Conservation (phyloP, 495 filamentous ascomycete genomes). For the Annulohypoxylon stygium region DNA sequence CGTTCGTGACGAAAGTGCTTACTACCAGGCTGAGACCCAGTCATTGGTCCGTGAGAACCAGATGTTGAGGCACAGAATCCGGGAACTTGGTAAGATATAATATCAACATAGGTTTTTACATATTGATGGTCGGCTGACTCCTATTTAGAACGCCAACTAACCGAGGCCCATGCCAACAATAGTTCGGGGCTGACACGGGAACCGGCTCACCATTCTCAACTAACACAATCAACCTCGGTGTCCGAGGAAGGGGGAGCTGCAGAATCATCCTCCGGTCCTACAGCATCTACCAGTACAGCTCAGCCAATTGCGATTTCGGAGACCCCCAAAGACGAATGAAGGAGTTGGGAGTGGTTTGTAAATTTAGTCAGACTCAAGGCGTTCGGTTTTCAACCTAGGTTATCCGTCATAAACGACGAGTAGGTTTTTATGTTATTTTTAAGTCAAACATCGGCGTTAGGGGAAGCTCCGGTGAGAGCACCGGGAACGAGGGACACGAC, state of each 20-base stretch:
- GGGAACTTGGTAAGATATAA: slow-evolving; percentile 75
- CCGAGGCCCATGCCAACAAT: slow-evolving; percentile 53
- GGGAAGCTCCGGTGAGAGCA: slow-evolving; percentile 1
- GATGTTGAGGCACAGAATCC: slow-evolving; percentile 86
- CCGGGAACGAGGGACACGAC: slow-evolving; percentile 12
- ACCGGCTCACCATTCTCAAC: slow-evolving; percentile 55
- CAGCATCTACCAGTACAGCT: slow-evolving; percentile 19
- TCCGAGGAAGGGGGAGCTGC: slow-evolving; percentile 45
- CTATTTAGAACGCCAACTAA: slow-evolving; percentile 55
- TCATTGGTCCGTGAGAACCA: slow-evolving; percentile 92
- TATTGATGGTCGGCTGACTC: slow-evolving; percentile 8
- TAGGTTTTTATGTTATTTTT: slow-evolving; percentile 1
- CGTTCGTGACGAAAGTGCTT: slow-evolving; percentile 82
- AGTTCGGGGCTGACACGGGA: slow-evolving; percentile 52
- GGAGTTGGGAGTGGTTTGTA: not conserved
- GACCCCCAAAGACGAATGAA: slow-evolving; percentile 37
- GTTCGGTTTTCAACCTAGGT: slow-evolving; percentile 21
- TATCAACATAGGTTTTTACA: not conserved
- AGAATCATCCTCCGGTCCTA: slow-evolving; percentile 19
- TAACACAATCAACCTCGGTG: slow-evolving; percentile 53
- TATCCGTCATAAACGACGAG: not conserved
- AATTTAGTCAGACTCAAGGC: slow-evolving; percentile 17
- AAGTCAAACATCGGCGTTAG: slow-evolving; percentile 30
- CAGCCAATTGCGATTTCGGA: slow-evolving; percentile 27
- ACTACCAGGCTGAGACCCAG: slow-evolving; percentile 92